These are phyloP conservation scores for Aspergillus udagawae DNA, from an alignment of 2,329 filamentous ascomycete genomes.

Conservation along the genomic window DNA sequence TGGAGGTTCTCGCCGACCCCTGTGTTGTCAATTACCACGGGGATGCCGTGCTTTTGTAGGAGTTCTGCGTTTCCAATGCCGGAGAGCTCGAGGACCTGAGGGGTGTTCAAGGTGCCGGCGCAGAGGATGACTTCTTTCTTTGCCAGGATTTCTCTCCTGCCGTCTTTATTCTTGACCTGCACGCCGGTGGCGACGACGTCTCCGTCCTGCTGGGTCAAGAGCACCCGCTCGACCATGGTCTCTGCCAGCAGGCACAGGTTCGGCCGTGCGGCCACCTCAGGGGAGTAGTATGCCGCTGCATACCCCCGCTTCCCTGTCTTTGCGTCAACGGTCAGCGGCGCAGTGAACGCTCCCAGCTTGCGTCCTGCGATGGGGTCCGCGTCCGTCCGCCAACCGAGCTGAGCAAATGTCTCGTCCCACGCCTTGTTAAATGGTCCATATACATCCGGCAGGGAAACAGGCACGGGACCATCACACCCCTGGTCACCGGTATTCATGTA, in stretches of 20 bases:
- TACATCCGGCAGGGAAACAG: constrained; percentile 27
- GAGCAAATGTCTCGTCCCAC: constrained; percentile 20
- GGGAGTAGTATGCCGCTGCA: constrained; percentile 40
- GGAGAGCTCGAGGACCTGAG: constrained; percentile 57
- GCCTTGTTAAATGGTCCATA: constrained; percentile 24
- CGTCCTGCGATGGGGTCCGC: constrained; percentile 34
- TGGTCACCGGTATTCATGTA: constrained; percentile 17
- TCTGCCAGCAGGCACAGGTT: constrained; percentile 48
- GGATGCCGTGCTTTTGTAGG: constrained; percentile 40
- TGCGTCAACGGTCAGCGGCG: constrained; percentile 31
- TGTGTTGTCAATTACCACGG: constrained; percentile 41
- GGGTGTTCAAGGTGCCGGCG: constrained; percentile 55
- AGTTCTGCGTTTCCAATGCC: constrained; percentile 52
- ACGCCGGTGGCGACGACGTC: constrained; percentile 16
- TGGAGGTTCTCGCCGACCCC: constrained; percentile 51
- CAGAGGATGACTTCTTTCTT: constrained; percentile 56
- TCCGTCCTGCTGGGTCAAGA: constrained; percentile 34
- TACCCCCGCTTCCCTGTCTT: constrained; percentile 34
- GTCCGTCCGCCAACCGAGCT: constrained; percentile 19
- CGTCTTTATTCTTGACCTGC: constrained; percentile 15
- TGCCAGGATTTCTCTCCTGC: constrained; percentile 29
- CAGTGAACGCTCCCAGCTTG: constrained; percentile 39
- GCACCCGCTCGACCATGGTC: constrained; percentile 45
- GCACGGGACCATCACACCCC: constrained; percentile 17
- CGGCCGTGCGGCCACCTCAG: constrained; percentile 34